Evolutionary conservation across 202 grass and related monocot species (phyloP), one percentile per base, ranked within the genome.

Genomic region (Panicum hallii): DNA sequence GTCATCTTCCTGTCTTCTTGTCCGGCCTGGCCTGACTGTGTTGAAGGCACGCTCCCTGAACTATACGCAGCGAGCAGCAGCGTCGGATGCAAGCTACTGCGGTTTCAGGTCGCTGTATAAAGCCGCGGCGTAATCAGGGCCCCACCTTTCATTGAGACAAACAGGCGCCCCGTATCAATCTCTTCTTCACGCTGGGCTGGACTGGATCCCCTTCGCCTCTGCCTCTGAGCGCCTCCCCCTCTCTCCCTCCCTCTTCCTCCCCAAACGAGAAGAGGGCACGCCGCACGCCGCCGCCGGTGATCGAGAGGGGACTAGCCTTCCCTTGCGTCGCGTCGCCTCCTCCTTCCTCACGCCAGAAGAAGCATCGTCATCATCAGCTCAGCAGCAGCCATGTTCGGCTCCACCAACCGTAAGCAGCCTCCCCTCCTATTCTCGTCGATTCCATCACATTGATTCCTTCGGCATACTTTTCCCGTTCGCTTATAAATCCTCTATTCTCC

Each of bases 361-460:
- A 46, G 41, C 20, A 26, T 12, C 67, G 26, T 55, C 52, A 52
- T 52, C 15, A 17, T 17, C 49, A 52, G 49, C 5, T 22, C 3
- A 48, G 30, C 30, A 63, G 34, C 74, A 81, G 79, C 81, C 82
- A 97, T 97, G 94, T 94, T 97, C 83, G 94, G 94, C 80, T 83
- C 85, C 54, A 92, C 72, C 69, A 94, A 83, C 69, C 90, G 94
- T 97, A 92, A 75, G 87, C 79, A 46, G n/a, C 40, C 13, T 49
- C 20, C 44, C 4, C 22, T 26, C 19, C 58, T 13, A 0, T 78
- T 30, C 74, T 5, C 4, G 38, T 63, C 57, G 74, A 45, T 69
- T 70, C 20, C 41, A 22, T 60, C 56, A 42, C 54, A 60, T 77
- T 43, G 65, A 23, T 70, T 70, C 20, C 8, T 16, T 47, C 42